Conservation (phyloP, 352 stramenopile species). For the Phytopythium boreale region DNA sequence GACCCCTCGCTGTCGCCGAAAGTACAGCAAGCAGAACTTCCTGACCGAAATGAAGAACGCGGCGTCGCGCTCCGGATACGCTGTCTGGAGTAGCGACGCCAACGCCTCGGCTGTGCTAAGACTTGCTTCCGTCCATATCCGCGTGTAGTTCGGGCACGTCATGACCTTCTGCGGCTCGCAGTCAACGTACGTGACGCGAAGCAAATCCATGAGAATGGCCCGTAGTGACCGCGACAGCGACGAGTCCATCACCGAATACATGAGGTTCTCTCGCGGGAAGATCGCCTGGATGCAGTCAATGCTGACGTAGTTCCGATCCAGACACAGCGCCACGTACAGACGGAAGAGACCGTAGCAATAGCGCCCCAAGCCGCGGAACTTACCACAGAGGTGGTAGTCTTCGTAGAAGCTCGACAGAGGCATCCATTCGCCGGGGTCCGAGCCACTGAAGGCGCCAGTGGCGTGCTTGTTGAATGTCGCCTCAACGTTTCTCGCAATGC, state of each 20-base stretch:
- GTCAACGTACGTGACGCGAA: slow-evolving; percentile 66
- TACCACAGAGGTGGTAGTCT: slow-evolving; percentile 52
- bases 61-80: slow-evolving; percentile 37
- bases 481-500: slow-evolving; percentile 28
- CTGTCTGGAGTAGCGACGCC: slow-evolving; percentile 19
- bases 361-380: slow-evolving; percentile 43
- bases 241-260: slow-evolving; percentile 44
- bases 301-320: slow-evolving; percentile 75
- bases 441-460: slow-evolving; percentile 5
- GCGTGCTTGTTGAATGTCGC: slow-evolving; percentile 30
- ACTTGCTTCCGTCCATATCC: slow-evolving; percentile 61
- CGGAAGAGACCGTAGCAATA: slow-evolving; percentile 75
- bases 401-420: slow-evolving; percentile 50
- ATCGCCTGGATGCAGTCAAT: slow-evolving; percentile 65
- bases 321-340: slow-evolving; percentile 63
- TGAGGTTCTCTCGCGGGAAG: slow-evolving; percentile 55
- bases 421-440: slow-evolving; percentile 34
- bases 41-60: slow-evolving; percentile 53
- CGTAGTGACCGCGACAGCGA: slow-evolving; percentile 51
- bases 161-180: slow-evolving; percentile 63
- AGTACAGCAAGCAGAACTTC: slow-evolving; percentile 40
- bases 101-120: slow-evolving; percentile 25
- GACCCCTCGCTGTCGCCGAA: slow-evolving; percentile 33
- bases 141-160: slow-evolving; percentile 61
- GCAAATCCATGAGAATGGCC: slow-evolving; percentile 58